Evolutionary conservation across 202 grass and related monocot genomes (phyloP).

Genomic region (Setaria italica): DNA sequence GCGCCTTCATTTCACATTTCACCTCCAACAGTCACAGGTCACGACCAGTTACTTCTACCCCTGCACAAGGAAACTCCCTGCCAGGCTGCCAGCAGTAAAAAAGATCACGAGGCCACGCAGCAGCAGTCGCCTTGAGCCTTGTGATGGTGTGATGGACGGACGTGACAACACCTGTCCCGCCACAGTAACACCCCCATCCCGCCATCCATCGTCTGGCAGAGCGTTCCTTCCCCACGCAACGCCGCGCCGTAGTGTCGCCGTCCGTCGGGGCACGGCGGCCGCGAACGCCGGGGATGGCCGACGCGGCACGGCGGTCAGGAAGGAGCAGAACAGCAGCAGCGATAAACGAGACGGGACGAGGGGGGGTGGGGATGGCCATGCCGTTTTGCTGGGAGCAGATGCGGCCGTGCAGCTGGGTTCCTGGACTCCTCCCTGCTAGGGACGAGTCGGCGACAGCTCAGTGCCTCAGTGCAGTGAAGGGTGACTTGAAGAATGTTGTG

Average conservation of each 20-base stretch:
- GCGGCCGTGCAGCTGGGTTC: background rate
- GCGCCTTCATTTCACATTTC: too few species aligned
- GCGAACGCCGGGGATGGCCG: background rate
- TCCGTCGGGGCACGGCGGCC: background rate
- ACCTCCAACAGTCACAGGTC: too few species aligned
- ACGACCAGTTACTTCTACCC: too few species aligned
- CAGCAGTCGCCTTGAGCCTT: too few species aligned
- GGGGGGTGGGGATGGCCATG: background rate
- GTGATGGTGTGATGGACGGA: background rate
- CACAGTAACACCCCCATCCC: background rate
- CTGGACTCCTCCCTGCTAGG: background rate
- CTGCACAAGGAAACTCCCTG: too few species aligned
- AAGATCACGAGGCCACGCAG: background rate
- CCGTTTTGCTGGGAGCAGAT: conserved; percentile 15
- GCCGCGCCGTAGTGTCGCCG: background rate
- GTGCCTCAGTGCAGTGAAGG: background rate
- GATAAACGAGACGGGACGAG: background rate
- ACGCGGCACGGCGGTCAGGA: background rate
- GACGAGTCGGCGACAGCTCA: background rate
- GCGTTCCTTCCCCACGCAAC: conserved; percentile 13
- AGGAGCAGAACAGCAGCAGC: too few species aligned
- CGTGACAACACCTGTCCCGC: background rate
- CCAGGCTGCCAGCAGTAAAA: background rate
- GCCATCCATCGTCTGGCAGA: background rate
- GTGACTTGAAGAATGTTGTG: conserved; percentile 19